phyloP scores from a whole-genome alignment of 1,284 basidiomycete species.

The Gomphus sp. region DNA sequence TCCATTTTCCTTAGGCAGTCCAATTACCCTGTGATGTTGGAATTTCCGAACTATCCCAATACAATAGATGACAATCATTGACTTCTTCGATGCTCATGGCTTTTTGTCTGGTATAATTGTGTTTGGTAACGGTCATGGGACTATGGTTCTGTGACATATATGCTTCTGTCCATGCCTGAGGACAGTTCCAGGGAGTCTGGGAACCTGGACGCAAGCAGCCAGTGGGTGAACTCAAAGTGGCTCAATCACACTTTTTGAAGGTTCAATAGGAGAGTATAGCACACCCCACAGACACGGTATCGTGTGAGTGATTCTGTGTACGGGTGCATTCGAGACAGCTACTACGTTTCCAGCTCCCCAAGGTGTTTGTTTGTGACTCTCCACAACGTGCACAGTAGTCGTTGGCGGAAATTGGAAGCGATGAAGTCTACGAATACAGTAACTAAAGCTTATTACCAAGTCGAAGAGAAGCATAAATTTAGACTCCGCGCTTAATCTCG shows the following conservation, averaged over 20 bases:
- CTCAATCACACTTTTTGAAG: neutral
- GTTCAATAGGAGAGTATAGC: neutral
- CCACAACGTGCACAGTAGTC: too few species aligned
- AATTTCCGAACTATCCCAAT: neutral
- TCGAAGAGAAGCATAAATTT: neutral
- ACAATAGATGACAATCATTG: neutral
- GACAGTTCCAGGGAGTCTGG: neutral
- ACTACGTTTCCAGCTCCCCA: too few species aligned
- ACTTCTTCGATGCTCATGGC: neutral
- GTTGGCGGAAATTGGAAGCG: neutral
- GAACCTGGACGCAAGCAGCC: neutral
- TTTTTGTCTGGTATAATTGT: neutral
- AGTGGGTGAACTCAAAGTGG: neutral
- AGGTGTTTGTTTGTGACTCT: too few species aligned
- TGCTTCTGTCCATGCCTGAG: neutral
- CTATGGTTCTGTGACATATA: neutral
- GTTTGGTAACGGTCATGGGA: neutral
- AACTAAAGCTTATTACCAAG: neutral
- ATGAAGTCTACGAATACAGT: too few species aligned
- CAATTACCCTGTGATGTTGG: neutral
- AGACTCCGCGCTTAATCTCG: neutral
- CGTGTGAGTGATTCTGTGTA: too few species aligned
- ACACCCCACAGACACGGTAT: neutral
- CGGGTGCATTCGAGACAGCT: too few species aligned
- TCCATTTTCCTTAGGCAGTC: neutral